A percentile compares a stretch with the other conserved stretches of the same genome.
Evolutionary conservation across 2,329 filamentous ascomycete genomes (phyloP).

Genomic region (Arthrobotrys sinensis): DNA sequence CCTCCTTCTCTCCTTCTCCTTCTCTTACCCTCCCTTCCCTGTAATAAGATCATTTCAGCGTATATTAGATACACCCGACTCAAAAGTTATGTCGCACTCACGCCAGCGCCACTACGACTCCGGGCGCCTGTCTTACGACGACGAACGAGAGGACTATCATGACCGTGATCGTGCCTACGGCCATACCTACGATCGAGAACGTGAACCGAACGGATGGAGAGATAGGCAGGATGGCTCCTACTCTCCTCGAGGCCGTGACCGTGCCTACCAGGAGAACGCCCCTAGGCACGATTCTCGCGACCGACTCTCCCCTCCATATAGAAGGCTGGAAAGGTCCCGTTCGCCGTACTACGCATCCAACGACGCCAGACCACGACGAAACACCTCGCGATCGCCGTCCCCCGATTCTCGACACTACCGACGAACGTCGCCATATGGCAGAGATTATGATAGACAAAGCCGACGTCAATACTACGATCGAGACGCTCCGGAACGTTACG

Average conservation of each 20-base stretch:
- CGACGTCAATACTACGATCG: constrained; percentile 63
- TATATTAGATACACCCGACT: background rate
- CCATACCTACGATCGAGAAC: constrained; percentile 44
- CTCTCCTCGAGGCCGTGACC: constrained; percentile 49
- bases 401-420: constrained; percentile 47
- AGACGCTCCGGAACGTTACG: constrained; percentile 62
- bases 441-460: constrained; percentile 56
- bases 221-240: constrained; percentile 45
- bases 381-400: constrained; percentile 45
- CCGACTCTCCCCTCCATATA: constrained; percentile 43
- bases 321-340: constrained; percentile 47
- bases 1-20: background rate
- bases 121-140: constrained; percentile 50
- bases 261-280: constrained; percentile 38
- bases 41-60: background rate
- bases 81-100: constrained; percentile 42
- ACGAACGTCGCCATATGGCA: constrained; percentile 30
- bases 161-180: constrained; percentile 40
- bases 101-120: constrained; percentile 51
- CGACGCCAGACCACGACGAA: constrained; percentile 45
- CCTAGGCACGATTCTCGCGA: constrained; percentile 43
- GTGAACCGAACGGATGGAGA: constrained; percentile 42
- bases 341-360: constrained; percentile 51
- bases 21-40: background rate
- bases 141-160: constrained; percentile 50